Evolutionary conservation across 2,329 filamentous ascomycete genomes (phyloP).

Genomic region (Nemania serpens): DNA sequence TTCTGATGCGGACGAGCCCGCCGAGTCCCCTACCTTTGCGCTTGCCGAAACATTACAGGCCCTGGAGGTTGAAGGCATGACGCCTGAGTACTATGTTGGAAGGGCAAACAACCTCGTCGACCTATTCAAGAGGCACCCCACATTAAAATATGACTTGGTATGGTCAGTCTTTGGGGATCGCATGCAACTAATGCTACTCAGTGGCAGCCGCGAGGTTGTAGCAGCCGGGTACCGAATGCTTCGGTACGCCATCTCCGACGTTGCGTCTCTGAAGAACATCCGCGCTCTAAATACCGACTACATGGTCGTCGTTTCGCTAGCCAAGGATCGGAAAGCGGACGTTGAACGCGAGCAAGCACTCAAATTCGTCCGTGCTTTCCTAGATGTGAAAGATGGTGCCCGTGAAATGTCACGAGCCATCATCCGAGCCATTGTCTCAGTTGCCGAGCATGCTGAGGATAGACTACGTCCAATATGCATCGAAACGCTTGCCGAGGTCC

Average conservation of each 20-base stretch:
- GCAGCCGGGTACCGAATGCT: conserved; percentile 93
- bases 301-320: conserved; percentile 86
- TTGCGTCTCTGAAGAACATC: conserved; percentile 86
- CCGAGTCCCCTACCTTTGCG: conserved; percentile 89
- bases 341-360: conserved; percentile 96
- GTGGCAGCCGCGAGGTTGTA: conserved; percentile 93
- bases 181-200: conserved; percentile 94
- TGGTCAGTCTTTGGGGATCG: conserved; percentile 94
- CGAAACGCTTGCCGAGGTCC: conserved; percentile 88
- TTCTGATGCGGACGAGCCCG: conserved; percentile 68
- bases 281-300: conserved; percentile 88
- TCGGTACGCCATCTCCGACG: conserved; percentile 91
- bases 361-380: conserved; percentile 92
- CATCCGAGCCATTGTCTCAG: conserved; percentile 85
- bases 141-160: conserved; percentile 92
- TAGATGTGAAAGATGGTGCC: conserved; percentile 93
- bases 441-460: conserved; percentile 86
- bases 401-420: conserved; percentile 85
- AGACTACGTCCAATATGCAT: conserved; percentile 87
- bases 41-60: conserved; percentile 89
- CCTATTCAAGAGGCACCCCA: conserved; percentile 90
- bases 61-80: conserved; percentile 84
- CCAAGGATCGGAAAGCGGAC: conserved; percentile 95
- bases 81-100: conserved; percentile 92
- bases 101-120: conserved; percentile 92